These are phyloP conservation scores for Heliocybe sulcata DNA, from an alignment of 1,284 basidiomycete species.

Conservation along the genomic window DNA sequence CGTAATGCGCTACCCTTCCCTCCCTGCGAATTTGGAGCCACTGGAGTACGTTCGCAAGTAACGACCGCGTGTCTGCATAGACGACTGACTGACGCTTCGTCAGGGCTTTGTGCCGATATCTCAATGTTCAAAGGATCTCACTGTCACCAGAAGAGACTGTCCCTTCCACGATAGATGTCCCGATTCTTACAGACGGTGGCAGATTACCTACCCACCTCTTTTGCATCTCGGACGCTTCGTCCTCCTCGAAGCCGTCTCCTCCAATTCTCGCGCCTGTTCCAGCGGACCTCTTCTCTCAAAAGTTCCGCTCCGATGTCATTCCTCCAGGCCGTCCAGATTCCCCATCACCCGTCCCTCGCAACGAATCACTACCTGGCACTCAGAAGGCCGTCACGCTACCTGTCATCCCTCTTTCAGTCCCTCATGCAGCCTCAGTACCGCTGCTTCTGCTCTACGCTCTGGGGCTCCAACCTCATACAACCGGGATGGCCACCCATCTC, in stretches of 20 bases:
- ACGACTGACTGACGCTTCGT: background rate
- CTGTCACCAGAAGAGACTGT: constrained; percentile 7
- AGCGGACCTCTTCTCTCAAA: constrained; percentile 15
- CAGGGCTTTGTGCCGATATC: constrained; percentile 17
- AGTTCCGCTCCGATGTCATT: constrained; percentile 15
- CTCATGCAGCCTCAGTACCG: constrained; percentile 21
- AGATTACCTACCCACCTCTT: constrained; percentile 18
- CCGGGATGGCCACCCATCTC: constrained; percentile 27
- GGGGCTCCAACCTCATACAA: constrained; percentile 16
- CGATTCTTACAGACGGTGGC: constrained; percentile 8
- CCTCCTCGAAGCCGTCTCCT: constrained; percentile 7
- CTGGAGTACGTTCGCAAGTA: background rate
- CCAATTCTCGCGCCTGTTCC: constrained; percentile 20
- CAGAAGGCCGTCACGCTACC: constrained; percentile 18
- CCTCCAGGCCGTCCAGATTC: constrained; percentile 7
- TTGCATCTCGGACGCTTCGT: constrained; percentile 11
- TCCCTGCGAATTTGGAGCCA: background rate
- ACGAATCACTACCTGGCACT: constrained; percentile 9
- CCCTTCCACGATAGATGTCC: constrained; percentile 12
- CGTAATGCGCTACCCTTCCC: background rate
- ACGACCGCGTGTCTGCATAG: background rate
- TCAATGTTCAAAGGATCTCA: constrained; percentile 13
- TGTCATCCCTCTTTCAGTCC: constrained; percentile 17
- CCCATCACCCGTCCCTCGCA: constrained; percentile 4
- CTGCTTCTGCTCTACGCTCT: constrained; percentile 23